A percentile compares a stretch with the other conserved stretches of the same genome.
phyloP scores from a whole-genome alignment of 1,284 basidiomycete species.

The Cutaneotrichosporon sp. region DNA sequence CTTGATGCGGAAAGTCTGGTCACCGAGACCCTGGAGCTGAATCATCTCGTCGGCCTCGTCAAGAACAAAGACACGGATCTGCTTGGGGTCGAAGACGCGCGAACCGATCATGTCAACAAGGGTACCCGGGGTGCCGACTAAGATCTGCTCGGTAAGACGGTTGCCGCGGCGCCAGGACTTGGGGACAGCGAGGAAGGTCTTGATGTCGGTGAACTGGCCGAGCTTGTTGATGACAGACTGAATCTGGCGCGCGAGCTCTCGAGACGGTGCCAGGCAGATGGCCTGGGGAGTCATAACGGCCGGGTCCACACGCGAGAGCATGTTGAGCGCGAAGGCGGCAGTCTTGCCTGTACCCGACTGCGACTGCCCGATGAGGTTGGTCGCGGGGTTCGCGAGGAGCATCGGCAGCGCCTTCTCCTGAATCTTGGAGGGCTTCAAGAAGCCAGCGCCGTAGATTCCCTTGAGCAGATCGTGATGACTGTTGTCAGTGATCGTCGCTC shows the following conservation, averaged over 20 bases:
- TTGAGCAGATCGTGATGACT: conserved; percentile 88
- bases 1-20: conserved; percentile 92
- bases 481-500: conserved; percentile 17
- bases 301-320: conserved; percentile 93
- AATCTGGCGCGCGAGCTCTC: conserved; percentile 96
- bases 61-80: conserved; percentile 90
- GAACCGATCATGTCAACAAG: conserved; percentile 75
- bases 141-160: conserved; percentile 79
- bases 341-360: conserved; percentile 99
- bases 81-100: conserved; percentile 62
- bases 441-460: conserved; percentile 95
- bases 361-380: conserved; percentile 98
- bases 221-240: conserved; percentile 91
- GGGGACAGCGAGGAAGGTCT: conserved; percentile 92
- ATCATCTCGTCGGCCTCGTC: conserved; percentile 99
- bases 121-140: conserved; percentile 96
- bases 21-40: conserved; percentile 92
- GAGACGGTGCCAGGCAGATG: conserved; percentile 87
- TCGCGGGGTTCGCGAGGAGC: conserved; percentile 83
- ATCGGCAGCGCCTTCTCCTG: conserved; percentile 96
- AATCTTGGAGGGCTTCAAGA: conserved; percentile 97
- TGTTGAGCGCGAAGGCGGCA: conserved; percentile 95
- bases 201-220: conserved; percentile 91
- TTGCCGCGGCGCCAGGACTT: conserved; percentile 59
- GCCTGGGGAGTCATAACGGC: conserved; percentile 83